Evolutionary conservation across 75 land plant genomes (phyloP), one percentile per base, ranked within the genome.

Genomic region (Picea sitchensis): DNA sequence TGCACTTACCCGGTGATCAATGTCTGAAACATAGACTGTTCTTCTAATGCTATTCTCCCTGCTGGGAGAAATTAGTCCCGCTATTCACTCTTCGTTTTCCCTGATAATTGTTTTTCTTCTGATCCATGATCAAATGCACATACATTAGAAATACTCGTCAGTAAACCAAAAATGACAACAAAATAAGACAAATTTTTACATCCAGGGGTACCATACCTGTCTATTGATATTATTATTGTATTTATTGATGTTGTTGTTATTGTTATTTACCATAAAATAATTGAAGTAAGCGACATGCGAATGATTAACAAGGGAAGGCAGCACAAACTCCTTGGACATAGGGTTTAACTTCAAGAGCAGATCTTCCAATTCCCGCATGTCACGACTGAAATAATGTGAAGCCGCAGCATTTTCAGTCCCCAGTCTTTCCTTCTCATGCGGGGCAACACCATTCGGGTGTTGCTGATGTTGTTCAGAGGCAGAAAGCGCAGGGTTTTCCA

Each of bases 1-100:
- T 12, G 21, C 76, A 31, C 44, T 47, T 15, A 88, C 90, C 90
- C 85, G 90, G 8, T 81, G 87, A 62, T 88, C 90, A 79, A 92
- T 92, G 21, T 92, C 91, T 59, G 90, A 89, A 13, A 92, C 90
- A 80, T 89, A 92, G 1, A 89, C 94, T 74, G 91, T 92, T 83
- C 91, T 83, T 72, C 90, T 65, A 77, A 92, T 89, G 9, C 83
- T 74, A 21, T 92, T 92, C 94, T 23, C 89, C 91, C 34, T 90
- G 68, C 82, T 92, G 94, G 0, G 91, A 88, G 84, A 85, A 84
- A 58, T 79, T 87, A 58, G 88, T 83, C 75, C 91, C 80, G 65
- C 80, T 84, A 36, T 36, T 36, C 38, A 36, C 3, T 36, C 38
- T 36, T 36, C 38, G 3, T 36, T 36, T 36, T 3, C 38, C 38